These are phyloP conservation scores for Millerago galiae DNA, from an alignment of 805 yeast genomes.

Conservation along the genomic window DNA sequence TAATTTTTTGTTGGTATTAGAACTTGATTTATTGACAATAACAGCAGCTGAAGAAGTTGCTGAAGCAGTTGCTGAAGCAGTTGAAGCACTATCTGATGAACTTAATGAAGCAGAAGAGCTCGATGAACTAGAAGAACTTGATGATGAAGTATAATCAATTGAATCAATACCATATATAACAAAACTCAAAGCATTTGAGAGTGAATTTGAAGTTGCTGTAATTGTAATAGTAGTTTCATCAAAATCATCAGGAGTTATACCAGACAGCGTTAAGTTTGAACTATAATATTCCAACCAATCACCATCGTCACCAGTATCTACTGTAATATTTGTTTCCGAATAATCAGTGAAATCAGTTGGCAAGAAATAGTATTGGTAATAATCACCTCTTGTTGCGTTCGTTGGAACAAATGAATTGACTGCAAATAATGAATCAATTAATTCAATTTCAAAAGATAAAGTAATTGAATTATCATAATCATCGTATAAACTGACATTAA, in stretches of 20 bases:
- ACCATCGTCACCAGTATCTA: conserved; percentile 33
- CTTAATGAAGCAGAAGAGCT: conserved; percentile 24
- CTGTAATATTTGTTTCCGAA: conserved; percentile 41
- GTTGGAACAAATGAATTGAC: conserved; percentile 44
- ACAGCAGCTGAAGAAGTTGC: conserved; percentile 12
- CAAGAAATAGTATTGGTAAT: conserved; percentile 49
- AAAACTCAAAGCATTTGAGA: conserved; percentile 38
- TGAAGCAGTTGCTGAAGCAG: conserved; percentile 6
- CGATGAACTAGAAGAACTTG: conserved; percentile 21
- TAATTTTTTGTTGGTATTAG: conserved; percentile 41
- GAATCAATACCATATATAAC: conserved; percentile 45
- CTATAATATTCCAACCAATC: conserved; percentile 64
- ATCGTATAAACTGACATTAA: conserved; percentile 55
- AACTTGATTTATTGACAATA: conserved; percentile 11
- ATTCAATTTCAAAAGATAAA: conserved; percentile 50
- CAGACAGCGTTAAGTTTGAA: conserved; percentile 59
- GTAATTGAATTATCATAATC: conserved; percentile 52
- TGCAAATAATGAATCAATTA: conserved; percentile 50
- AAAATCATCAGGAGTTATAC: conserved; percentile 53
- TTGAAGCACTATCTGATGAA: too few relatives aligned
- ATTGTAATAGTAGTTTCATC: conserved; percentile 34
- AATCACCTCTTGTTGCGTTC: conserved; percentile 63
- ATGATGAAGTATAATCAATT: conserved; percentile 18
- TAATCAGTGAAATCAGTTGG: conserved; percentile 52
- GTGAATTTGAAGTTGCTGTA: conserved; percentile 31